Evolutionary conservation across 495 filamentous ascomycete species (phyloP).

Genomic region (Lepidopterella palustris): DNA sequence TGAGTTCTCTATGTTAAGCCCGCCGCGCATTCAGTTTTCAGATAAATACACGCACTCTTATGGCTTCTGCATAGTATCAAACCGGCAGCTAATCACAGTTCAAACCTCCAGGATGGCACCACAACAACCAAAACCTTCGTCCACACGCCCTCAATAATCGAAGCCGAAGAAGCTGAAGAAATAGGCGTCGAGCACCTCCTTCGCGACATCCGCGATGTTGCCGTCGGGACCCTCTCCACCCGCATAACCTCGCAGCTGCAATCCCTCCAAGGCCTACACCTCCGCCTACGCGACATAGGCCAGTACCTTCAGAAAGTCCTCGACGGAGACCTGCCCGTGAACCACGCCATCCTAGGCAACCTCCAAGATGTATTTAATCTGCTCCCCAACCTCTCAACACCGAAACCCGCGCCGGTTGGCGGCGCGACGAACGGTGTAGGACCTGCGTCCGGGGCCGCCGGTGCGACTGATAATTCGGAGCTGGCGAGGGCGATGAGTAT

Average conservation of each 20-base stretch:
- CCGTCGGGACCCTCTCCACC: constrained; percentile 95
- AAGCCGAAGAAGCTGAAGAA: constrained; percentile 97
- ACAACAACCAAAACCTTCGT: constrained; percentile 97
- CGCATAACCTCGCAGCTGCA: constrained; percentile 96
- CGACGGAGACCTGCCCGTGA: constrained; percentile 83
- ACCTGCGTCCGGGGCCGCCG: constrained; percentile 36
- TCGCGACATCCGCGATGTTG: constrained; percentile 95
- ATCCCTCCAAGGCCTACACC: constrained; percentile 91
- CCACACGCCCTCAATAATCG: constrained; percentile 98
- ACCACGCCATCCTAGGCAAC: constrained; percentile 95
- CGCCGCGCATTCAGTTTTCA: too few species aligned
- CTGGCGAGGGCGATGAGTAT: constrained; percentile 91
- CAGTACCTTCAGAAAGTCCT: constrained; percentile 94
- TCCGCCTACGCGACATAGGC: constrained; percentile 91
- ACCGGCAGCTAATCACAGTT: too few species aligned
- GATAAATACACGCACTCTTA: too few species aligned
- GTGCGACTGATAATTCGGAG: constrained; percentile 65
- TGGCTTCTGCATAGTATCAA: too few species aligned
- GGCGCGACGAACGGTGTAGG: constrained; percentile 37
- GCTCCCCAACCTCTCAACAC: constrained; percentile 89
- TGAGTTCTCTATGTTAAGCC: constrained; percentile 52
- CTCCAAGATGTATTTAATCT: constrained; percentile 99
- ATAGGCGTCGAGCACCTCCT: constrained; percentile 98
- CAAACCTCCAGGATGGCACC: constrained; percentile 71
- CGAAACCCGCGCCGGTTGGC: constrained; percentile 44